Evolutionary conservation across 257 asterid genomes (phyloP).

Genomic region (Primulina tabacum): DNA sequence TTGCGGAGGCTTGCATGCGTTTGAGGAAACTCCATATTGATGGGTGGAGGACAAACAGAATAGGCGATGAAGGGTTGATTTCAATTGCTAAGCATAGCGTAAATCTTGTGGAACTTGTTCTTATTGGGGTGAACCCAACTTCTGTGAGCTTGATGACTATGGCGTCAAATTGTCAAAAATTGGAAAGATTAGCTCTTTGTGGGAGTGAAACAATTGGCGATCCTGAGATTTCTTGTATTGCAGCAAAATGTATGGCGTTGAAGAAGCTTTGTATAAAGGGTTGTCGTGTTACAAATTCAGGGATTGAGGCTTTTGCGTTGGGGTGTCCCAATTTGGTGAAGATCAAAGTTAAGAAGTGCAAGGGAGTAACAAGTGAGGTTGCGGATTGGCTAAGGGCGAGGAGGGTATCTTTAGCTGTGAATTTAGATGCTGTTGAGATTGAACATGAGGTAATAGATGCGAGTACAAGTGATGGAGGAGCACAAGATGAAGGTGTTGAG

Average conservation of each 20-base stretch:
- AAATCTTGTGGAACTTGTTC: slow-evolving; percentile 28
- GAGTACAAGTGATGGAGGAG: slow-evolving; percentile 5
- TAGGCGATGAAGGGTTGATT: slow-evolving; percentile 29
- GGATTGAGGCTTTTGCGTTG: slow-evolving; percentile 24
- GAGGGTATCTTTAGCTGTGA: slow-evolving; percentile 21
- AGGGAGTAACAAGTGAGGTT: slow-evolving; percentile 24
- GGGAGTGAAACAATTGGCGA: slow-evolving; percentile 34
- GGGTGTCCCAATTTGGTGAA: slow-evolving; percentile 33
- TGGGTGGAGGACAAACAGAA: slow-evolving; percentile 30
- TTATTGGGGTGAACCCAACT: slow-evolving; percentile 26
- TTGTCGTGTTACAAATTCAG: slow-evolving; percentile 23
- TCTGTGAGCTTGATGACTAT: slow-evolving; percentile 13
- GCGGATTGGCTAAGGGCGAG: slow-evolving; percentile 24
- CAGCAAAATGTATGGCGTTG: slow-evolving; percentile 25
- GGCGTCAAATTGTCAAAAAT: slow-evolving; percentile 19
- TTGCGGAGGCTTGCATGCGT: slow-evolving; percentile 27
- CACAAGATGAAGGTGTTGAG: slow-evolving; percentile 14
- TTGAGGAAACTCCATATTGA: slow-evolving; percentile 32
- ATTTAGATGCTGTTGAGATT: slow-evolving; percentile 17
- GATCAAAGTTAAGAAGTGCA: slow-evolving; percentile 28
- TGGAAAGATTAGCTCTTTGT: slow-evolving; percentile 29
- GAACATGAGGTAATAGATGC: slow-evolving; percentile 13
- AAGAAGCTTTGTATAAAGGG: slow-evolving; percentile 33
- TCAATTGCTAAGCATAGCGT: slow-evolving; percentile 19
- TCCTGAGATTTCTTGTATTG: slow-evolving; percentile 23